phyloP scores from a whole-genome alignment of 108 stramenopile genomes.

The Cyclotella choctawhatcheeana region DNA sequence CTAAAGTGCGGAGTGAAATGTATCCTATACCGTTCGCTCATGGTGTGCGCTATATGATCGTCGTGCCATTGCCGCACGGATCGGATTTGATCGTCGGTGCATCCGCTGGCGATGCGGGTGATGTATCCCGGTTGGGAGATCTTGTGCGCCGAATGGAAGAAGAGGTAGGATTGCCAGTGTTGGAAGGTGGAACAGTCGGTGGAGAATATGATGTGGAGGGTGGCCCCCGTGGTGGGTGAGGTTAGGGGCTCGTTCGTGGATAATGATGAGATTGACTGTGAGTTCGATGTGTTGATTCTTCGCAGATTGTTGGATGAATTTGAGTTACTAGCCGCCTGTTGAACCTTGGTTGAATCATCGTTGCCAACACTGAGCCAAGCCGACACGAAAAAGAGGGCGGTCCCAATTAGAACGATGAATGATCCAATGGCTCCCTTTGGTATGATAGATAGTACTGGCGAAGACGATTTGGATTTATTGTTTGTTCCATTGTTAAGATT shows the following conservation, averaged over 20 bases:
- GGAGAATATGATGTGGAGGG: constrained; percentile 57
- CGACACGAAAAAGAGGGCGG: neutral
- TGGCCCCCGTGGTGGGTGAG: constrained; percentile 35
- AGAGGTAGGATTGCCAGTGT: constrained; percentile 89
- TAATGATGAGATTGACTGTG: neutral
- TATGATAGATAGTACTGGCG: neutral
- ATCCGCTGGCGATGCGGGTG: constrained; percentile 85
- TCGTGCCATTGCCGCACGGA: constrained; percentile 45
- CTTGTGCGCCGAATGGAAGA: constrained; percentile 72
- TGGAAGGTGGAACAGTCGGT: constrained; percentile 63
- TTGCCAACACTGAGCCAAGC: neutral
- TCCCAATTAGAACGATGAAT: neutral
- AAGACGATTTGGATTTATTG: constrained; percentile 4
- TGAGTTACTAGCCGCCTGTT: neutral
- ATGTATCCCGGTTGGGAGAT: constrained; percentile 78
- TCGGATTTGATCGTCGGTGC: constrained; percentile 41
- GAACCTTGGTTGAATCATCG: no score
- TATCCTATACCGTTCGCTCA: constrained; percentile 66
- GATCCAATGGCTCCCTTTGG: neutral
- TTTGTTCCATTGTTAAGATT: no score
- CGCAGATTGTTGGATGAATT: neutral
- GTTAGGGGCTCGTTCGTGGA: neutral
- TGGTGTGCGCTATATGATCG: constrained; percentile 16
- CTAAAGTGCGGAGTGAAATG: constrained; percentile 84
- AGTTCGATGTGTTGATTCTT: neutral